Evolutionary conservation across 768 basidiomycete genomes (phyloP), one percentile per base, ranked within the genome.

Genomic region (Lanmaoa pseudosensibilis): DNA sequence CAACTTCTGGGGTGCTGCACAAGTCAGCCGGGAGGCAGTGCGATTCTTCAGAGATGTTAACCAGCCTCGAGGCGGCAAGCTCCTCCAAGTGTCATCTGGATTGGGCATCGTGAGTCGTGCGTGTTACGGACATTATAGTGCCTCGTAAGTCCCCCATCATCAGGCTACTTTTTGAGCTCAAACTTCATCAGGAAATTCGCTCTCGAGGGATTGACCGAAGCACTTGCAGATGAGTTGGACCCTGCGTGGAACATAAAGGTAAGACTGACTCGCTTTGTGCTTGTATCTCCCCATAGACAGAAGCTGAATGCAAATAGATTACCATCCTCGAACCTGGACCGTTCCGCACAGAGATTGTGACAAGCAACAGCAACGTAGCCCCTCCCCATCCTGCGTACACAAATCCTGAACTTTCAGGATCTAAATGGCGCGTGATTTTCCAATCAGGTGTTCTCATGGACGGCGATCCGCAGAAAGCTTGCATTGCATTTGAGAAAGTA

Each of bases 31-130:
- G 27, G 73, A 69, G 40, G 73, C 74, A 0, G 58, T 78, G 36
- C 51, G 54, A 36, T 65, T 69, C 52, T 74, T 77, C 59, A 67
- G 76, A 19, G 76, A 77, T 18, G 63, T 68, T 2, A 77, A 77
- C 52, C 58, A 68, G 10, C 70, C 75, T 12, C 55, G 19, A 7
- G 74, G 74, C 0, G 76, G 76, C 3, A 68, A 66, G 16, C 61
- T 77, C 1, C 58, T 77, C n/a, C 75, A 78, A 43, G 49, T 67
- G 46, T 72, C 70, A 4, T 75, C 74, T 10, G 52, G 57, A 16
- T 3, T 58, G 18, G 75, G 67, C 0, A 18, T 74, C 19, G 2
- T 2, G 4, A 60, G 61, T 9, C 0, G 0, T 0, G 46, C 66
- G 3, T 59, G 46, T 4, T 50, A 48, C 3, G 62, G 62, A 13